Evolutionary conservation across 495 filamentous ascomycete genomes (phyloP).

Genomic region (Aspergillus bertholletiae): DNA sequence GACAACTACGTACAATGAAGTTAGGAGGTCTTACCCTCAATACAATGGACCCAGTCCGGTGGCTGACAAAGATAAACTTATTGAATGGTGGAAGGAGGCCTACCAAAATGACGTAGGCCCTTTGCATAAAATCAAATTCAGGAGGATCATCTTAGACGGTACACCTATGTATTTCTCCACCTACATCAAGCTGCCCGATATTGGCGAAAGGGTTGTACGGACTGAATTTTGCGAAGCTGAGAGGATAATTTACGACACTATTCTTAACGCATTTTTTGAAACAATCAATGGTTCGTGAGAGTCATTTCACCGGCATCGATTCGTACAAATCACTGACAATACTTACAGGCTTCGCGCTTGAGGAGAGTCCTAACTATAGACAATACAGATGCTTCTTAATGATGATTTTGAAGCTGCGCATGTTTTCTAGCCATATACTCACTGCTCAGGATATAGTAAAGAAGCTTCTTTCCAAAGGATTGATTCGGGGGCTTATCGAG

Average conservation of each 20-base stretch:
- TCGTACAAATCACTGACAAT: neutral
- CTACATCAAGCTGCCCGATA: constrained; percentile 46
- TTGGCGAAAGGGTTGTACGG: constrained; percentile 26
- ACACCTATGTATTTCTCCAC: neutral
- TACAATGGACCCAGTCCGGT: constrained; percentile 22
- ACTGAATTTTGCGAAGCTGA: constrained; percentile 48
- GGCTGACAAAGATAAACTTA: constrained; percentile 20
- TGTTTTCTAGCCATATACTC: constrained; percentile 50
- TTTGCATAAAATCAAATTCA: constrained; percentile 49
- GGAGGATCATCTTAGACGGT: constrained; percentile 59
- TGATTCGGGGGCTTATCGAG: constrained; percentile 29
- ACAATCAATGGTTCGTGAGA: constrained; percentile 28
- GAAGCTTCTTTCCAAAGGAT: constrained; percentile 35
- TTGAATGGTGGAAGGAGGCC: constrained; percentile 31
- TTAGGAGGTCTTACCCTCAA: constrained; percentile 48
- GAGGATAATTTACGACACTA: constrained; percentile 43
- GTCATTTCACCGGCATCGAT: neutral
- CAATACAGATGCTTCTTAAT: constrained; percentile 24
- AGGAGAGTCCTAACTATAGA: neutral
- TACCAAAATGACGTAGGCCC: constrained; percentile 31
- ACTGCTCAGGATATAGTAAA: constrained; percentile 43
- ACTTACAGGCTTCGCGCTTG: neutral
- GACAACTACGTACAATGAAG: constrained; percentile 52
- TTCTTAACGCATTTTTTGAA: constrained; percentile 30
- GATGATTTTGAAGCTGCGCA: constrained; percentile 48